Evolutionary conservation across 306 rosid genomes (phyloP), one percentile per base, ranked within the genome.

Genomic region (Castanea crenata): DNA sequence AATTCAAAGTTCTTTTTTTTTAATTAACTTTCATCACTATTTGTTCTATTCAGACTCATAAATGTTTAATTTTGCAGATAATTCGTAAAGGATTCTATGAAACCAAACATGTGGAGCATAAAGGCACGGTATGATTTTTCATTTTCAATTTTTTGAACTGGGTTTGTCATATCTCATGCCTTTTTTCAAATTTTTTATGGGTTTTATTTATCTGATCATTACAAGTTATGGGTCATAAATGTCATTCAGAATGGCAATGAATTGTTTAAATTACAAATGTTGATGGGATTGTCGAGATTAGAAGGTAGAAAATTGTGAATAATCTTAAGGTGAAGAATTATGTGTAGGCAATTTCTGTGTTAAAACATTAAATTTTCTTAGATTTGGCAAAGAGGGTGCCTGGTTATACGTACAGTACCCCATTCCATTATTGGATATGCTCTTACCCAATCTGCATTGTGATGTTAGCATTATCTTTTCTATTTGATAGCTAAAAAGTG

Each of bases 61-160:
- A 18, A 0, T 76, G 6, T 69, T 34, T 58, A 7, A 76, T 44
- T 34, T 82, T 76, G 67, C 87, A 91, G 98, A 52, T 88, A 72
- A 95, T 95, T 86, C 92, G 92, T 0, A 78, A 88, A 64, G 96
- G 93, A 1, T 95, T 95, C 92, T 90, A 89, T 79, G 83, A 83
- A 74, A 89, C 84, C 80, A 95, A 95, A 80, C 83, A 88, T 73
- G 88, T 95, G 6, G 96, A 93, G 86, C 93, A 93, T 78, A 95
- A 95, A 84, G 97, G 99, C 86, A 83, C 74, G 92, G 99, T 92
- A 59, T 78, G 71, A 46, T 3, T 34, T 16, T 15, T 38, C 5
- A 2, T 59, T 75, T 29, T 56, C 29, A 2, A 3, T n/a, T 64
- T 27, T 3, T 19, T 6, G 16, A 6, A 5, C 1, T 16, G 32